Evolutionary conservation across 352 stramenopile genomes (phyloP), one percentile per base, ranked within the genome.

Genomic region (Pythium scleroteichum): DNA sequence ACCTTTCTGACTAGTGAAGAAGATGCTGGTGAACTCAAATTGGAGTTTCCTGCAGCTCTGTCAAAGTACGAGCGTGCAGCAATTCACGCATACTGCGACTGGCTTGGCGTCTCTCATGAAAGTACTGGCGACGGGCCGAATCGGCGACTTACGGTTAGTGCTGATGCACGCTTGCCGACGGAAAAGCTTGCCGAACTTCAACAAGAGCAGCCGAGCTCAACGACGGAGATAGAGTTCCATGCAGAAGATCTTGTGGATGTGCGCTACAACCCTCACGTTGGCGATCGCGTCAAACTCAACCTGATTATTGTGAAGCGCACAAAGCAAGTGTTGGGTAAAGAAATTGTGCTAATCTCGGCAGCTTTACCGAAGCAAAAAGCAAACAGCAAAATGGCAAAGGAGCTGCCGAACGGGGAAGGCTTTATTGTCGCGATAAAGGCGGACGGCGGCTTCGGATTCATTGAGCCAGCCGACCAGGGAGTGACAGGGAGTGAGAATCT

Each of bases 391-490:
- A 10, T 35, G 29, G 17, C 38, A 20, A 71, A 66, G 8, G 33
- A 65, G 16, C 55, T 57, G 14, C 62, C 66, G 8, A 74, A 62
- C 32, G 70, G 62, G 9, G 78, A 92, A 64, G 84, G 84, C 16
- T 86, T 86, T 33, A 84, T 94, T 45, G 70, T 79, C 5, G 60
- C 71, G 14, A 53, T 92, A 55, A 90, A 90, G 48, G 56, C 57
- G 5, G 82, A 94, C 61, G 80, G 80, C 5, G 51, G 59, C n/a
- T 94, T 90, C 56, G 84, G 84, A 7, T 94, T 94, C 46, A 91
- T 94, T 48, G 66, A 87, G 29, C 82, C 79, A 41, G 75, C 71
- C 13, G 64, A 76, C 32, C 73, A 68, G 12, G 61, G 57, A 2
- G 24, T 71, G 13, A 76, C 73, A 3, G 54, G 75, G 2, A 73